These are phyloP conservation scores for Solanum sitiens DNA, from an alignment of 257 asterid species.

Conservation along the genomic window DNA sequence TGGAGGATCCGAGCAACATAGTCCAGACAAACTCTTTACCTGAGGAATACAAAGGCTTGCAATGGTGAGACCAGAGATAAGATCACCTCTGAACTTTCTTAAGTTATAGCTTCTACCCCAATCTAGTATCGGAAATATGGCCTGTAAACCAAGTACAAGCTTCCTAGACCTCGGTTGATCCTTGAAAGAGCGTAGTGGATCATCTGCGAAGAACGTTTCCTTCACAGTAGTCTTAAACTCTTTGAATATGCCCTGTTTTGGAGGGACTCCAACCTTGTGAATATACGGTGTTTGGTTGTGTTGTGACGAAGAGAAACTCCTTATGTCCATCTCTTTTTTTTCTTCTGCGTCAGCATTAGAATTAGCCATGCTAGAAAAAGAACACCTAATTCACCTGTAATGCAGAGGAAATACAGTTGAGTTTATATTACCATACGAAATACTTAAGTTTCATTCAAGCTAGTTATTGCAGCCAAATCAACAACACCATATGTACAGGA, in stretches of 20 bases:
- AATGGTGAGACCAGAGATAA: slow-evolving; percentile 71
- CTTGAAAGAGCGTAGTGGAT: slow-evolving; percentile 10
- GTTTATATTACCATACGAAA: neutral
- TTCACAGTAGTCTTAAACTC: slow-evolving; percentile 7
- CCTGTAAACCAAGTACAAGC: slow-evolving; percentile 5
- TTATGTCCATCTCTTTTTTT: slow-evolving; percentile 27
- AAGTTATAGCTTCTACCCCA: slow-evolving; percentile 58
- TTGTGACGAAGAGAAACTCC: slow-evolving; percentile 23
- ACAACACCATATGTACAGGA: rapidly evolving
- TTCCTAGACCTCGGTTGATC: slow-evolving; percentile 15
- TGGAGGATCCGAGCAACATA: neutral
- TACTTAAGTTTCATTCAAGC: neutral
- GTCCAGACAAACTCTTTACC: slow-evolving; percentile 18
- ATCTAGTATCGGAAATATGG: slow-evolving; percentile 55
- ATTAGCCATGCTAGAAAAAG: slow-evolving; percentile 17
- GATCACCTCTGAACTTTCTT: slow-evolving; percentile 48
- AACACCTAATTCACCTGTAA: slow-evolving; percentile 5
- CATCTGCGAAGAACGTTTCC: slow-evolving; percentile 14
- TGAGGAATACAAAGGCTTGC: slow-evolving; percentile 88
- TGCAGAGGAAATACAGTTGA: neutral
- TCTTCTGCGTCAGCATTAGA: slow-evolving; percentile 3
- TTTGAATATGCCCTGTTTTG: neutral
- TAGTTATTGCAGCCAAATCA: neutral
- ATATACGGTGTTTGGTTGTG: slow-evolving; percentile 4
- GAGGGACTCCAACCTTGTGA: slow-evolving; percentile 12